A percentile compares a stretch with the other conserved stretches of the same genome.
phyloP scores from a whole-genome alignment of 2,329 filamentous ascomycete genomes.

The Cladorrhinum sp. region DNA sequence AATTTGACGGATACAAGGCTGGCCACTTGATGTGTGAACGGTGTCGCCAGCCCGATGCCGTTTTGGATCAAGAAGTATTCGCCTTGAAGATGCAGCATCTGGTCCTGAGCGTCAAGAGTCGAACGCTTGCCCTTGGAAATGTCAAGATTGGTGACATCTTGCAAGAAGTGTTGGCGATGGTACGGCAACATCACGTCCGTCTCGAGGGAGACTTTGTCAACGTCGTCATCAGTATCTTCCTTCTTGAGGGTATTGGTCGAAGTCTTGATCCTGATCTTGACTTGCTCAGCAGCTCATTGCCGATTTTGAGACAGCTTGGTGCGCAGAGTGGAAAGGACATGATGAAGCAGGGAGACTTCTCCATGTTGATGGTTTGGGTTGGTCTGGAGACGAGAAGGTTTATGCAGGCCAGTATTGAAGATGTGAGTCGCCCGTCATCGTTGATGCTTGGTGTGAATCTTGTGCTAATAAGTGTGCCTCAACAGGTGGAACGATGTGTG shows the following conservation, averaged over 20 bases:
- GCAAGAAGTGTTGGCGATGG: slow-evolving; percentile 87
- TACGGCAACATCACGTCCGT: slow-evolving; percentile 85
- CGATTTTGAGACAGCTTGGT: slow-evolving; percentile 84
- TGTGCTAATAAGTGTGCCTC: slow-evolving; percentile 2
- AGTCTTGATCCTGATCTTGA: slow-evolving; percentile 83
- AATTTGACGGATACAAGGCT: slow-evolving; percentile 95
- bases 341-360: slow-evolving; percentile 70
- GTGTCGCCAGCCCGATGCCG: slow-evolving; percentile 86
- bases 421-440: slow-evolving; percentile 53
- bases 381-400: slow-evolving; percentile 86
- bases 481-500: slow-evolving; percentile 78
- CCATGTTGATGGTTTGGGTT: slow-evolving; percentile 87
- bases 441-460: background rate
- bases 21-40: slow-evolving; percentile 95
- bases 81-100: slow-evolving; percentile 96
- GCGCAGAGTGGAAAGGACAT: slow-evolving; percentile 70
- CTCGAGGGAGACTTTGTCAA: slow-evolving; percentile 98
- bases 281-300: slow-evolving; percentile 78
- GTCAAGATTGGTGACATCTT: slow-evolving; percentile 96
- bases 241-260: slow-evolving; percentile 91
- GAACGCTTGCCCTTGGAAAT: slow-evolving; percentile 86
- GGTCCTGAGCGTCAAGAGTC: slow-evolving; percentile 83
- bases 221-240: slow-evolving; percentile 89
- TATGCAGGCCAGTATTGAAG: slow-evolving; percentile 85
- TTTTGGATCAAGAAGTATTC: slow-evolving; percentile 86